Evolutionary conservation across 371 early-diverging fungal genomes (phyloP), one percentile per base, ranked within the genome.

Genomic region (Apophysomyces trapeziformis): DNA sequence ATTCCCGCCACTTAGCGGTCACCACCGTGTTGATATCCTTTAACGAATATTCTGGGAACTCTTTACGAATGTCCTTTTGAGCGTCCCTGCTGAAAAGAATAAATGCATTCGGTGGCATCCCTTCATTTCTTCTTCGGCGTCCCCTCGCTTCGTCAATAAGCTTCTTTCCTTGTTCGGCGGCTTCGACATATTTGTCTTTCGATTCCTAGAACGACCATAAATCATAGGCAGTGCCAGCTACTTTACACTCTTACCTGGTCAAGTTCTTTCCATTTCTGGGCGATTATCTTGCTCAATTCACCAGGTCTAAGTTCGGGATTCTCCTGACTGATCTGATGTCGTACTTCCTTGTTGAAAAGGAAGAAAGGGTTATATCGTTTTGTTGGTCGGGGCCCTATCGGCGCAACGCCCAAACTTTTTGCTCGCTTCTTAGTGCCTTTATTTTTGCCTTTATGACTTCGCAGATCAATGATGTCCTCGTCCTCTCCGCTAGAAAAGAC

Each of bases 321-420:
- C 0, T 57, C 41, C 16, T 36, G 56, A 7, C 43, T 59, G 7
- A 68, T 46, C 4, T 60, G 50, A 37, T 14, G 16, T 36, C 71
- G 57, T 38, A 65, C 56, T 35, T 67, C 57, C 32, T 61, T 61
- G 46, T 73, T 73, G 35, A 64, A 73, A n/a, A 73, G 35, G 7
- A 73, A 61, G 16, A 44, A 73, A 4, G 73, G 67, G 57, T 73
- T 73, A 60, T 57, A 73, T 60, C 58, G 45, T 56, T 69, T 69
- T 44, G 61, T 43, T 7, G 64, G 64, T 21, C 58, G 56, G 18
- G 58, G 38, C 41, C 44, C 47, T 4, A 41, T n/a, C 16, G 16
- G 9, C 21, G n/a, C 21, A 1, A 50, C 32, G 8, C 54, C 21
- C 9, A 50, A 11, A n/a, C 21, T 7, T 21, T 50, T 50, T 21